phyloP scores from a whole-genome alignment of 306 rosid genomes.

The Ammopiptanthus mongolicus region DNA sequence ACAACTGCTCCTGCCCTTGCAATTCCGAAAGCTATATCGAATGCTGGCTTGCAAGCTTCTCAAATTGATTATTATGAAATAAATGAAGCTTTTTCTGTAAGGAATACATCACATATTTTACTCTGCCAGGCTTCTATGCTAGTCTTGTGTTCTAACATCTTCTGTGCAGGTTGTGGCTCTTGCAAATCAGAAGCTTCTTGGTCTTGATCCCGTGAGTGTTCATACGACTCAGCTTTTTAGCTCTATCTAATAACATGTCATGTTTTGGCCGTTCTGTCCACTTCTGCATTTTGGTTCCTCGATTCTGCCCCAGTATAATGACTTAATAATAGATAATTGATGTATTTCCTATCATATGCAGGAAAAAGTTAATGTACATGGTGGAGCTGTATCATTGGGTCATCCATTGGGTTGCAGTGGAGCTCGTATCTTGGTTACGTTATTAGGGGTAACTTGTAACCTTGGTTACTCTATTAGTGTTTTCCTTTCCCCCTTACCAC shows the following conservation, averaged over 20 bases:
- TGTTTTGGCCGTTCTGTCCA: constrained; percentile 5
- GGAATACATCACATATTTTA: constrained; percentile 18
- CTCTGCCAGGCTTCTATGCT: neutral
- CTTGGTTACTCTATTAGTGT: constrained; percentile 5
- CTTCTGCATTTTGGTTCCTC: constrained; percentile 9
- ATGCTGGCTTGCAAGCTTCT: constrained; percentile 79
- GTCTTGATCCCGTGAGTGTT: constrained; percentile 79
- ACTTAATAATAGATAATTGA: constrained; percentile 1
- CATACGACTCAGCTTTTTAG: constrained; percentile 2
- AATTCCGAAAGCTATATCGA: constrained; percentile 80
- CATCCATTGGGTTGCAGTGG: constrained; percentile 97
- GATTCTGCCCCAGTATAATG: constrained; percentile 1
- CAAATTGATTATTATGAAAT: constrained; percentile 86
- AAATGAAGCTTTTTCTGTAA: constrained; percentile 94
- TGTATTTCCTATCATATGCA: constrained; percentile 37
- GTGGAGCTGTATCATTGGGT: constrained; percentile 95
- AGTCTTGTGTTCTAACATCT: neutral
- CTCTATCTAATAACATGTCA: neutral
- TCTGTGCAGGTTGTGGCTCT: constrained; percentile 78
- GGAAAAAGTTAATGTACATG: constrained; percentile 77
- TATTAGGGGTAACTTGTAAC: constrained; percentile 67
- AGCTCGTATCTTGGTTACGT: constrained; percentile 87
- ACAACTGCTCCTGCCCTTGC: constrained; percentile 89
- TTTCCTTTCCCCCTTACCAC: neutral
- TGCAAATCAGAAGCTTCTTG: constrained; percentile 85